Percentiles rank a stretch among this genome's conserved stretches.
Evolutionary conservation across 345 rosid genomes (phyloP).

Genomic region (Aurinia saxatilis): DNA sequence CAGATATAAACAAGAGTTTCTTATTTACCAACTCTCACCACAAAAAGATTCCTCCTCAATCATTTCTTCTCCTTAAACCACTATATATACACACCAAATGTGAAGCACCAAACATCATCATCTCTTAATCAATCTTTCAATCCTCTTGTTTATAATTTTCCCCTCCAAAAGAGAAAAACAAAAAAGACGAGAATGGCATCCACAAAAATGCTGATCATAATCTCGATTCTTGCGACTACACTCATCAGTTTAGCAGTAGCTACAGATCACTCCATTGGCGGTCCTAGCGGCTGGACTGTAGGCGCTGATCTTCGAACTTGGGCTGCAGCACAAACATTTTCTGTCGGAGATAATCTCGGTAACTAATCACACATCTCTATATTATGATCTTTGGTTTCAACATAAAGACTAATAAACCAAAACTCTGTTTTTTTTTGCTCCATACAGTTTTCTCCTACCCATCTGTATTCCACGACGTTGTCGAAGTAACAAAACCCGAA

Average conservation of each 20-base stretch:
- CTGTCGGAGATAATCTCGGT: conserved; percentile 63
- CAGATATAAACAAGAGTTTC: conserved; percentile 13
- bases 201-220: conserved; percentile 8
- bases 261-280: conserved; percentile 54
- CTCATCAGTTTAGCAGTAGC: conserved; percentile 46
- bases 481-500: conserved; percentile 53
- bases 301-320: conserved; percentile 43
- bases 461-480: conserved; percentile 42
- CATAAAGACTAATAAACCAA: neutral
- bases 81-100: conserved; percentile 12
- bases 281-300: conserved; percentile 58
- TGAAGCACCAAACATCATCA: conserved; percentile 16
- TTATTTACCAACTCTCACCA: conserved; percentile 24
- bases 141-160: neutral
- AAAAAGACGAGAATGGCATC: conserved; percentile 14
- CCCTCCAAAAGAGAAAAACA: neutral
- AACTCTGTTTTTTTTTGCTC: conserved; percentile 3
- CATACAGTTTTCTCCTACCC: conserved; percentile 47
- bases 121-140: conserved; percentile 8
- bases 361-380: conserved; percentile 31
- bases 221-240: conserved; percentile 29
- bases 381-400: neutral
- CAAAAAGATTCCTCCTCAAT: conserved; percentile 15
- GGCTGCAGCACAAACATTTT: conserved; percentile 45
- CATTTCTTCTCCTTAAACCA: neutral